Evolutionary conservation across 2,329 filamentous ascomycete genomes (phyloP), one percentile per base, ranked within the genome.

Genomic region (Alternaria sp.): DNA sequence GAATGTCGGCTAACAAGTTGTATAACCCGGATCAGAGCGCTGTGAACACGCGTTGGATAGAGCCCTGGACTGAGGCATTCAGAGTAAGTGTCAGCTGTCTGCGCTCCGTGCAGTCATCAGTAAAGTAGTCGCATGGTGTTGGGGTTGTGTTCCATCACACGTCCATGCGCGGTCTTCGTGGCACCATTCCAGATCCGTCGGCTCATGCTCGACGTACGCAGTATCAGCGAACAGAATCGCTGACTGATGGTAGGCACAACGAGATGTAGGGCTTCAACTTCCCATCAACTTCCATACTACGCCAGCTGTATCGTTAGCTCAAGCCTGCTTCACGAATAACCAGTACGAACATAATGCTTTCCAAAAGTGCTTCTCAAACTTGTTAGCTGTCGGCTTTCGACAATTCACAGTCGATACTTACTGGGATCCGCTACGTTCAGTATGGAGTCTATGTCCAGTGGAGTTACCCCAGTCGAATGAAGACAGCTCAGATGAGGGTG

Each of bases 401-500:
- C 83, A 86, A 47, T 82, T 90, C 49, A 78, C 86, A 46, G 77
- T 90, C 26, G 89, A 91, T 74, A 69, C 90, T 12, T 91, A 89
- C 71, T 91, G 89, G 89, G 88, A 90, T 66, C 71, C 83, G 23
- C 81, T 78, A 28, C 82, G 84, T 26, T 77, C 77, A 30, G 73
- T 81, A 44, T 91, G 89, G 87, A 86, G 82, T 54, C 82, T 91
- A 17, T 91, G 89, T 73, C 89, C 89, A 0, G 86, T 86, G 3
- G 76, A 84, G 49, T 80, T 88, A 56, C 84, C 85, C 36, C 66
- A 70, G 26, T 66, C 69, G 7, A 65, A 64, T 43, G 59, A 45
- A 21, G 55, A 44, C 30, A 23, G 21, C 12, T 46, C 61, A 44
- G 55, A 50, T 13, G 46, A 28, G 36, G 66, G 44, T 23, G 59